Conservation (phyloP, 768 basidiomycete species). For the Kwoniella europaea region DNA sequence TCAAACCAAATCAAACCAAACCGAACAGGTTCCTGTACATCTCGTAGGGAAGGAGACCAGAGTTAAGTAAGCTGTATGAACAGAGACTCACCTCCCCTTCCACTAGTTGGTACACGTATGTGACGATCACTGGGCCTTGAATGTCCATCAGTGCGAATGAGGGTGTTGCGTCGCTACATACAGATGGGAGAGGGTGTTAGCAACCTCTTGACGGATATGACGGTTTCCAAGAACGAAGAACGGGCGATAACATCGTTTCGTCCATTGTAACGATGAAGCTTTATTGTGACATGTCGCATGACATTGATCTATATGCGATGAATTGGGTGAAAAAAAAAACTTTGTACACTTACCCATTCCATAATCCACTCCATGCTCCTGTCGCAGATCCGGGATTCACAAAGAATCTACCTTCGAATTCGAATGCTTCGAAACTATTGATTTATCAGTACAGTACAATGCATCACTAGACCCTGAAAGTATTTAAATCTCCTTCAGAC, state of each 20-base stretch:
- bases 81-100: slow-evolving; percentile 75
- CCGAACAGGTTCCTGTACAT: slow-evolving; percentile 18
- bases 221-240: no score
- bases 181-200: not conserved
- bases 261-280: no score
- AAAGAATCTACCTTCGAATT: slow-evolving; percentile 89
- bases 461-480: not conserved
- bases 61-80: not conserved
- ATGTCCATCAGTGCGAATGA: slow-evolving; percentile 98
- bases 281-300: not conserved
- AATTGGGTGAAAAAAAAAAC: slow-evolving; percentile 1
- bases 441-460: no score
- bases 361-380: slow-evolving; percentile 86
- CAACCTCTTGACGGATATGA: not conserved
- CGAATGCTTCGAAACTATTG: slow-evolving; percentile 86
- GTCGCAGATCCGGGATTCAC: slow-evolving; percentile 94
- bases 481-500: slow-evolving; percentile 42
- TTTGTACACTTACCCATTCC: slow-evolving; percentile 65
- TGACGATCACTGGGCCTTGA: slow-evolving; percentile 94
- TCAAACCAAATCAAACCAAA: slow-evolving; percentile 59
- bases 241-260: no score
- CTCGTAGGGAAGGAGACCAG: slow-evolving; percentile 7
- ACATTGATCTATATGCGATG: not conserved
- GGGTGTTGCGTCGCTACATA: slow-evolving; percentile 76
- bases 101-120: slow-evolving; percentile 93